These are phyloP conservation scores for Phytophthora citrophthora DNA, from an alignment of 352 stramenopile genomes.

Conservation along the genomic window DNA sequence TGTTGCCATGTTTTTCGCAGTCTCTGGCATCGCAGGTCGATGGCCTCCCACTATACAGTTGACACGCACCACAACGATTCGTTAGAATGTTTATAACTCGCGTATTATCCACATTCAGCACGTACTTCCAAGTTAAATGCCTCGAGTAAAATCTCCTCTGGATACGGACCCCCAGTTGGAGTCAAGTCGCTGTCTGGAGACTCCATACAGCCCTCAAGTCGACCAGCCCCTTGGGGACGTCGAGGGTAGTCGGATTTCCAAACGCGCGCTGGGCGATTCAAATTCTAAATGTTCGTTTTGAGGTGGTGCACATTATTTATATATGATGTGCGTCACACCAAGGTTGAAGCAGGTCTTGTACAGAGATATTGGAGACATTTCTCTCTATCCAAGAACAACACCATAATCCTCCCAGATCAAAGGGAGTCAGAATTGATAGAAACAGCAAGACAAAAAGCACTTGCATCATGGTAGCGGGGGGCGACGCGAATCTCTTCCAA, in stretches of 20 bases:
- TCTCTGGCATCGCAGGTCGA: slow-evolving; percentile 62
- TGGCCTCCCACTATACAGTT: slow-evolving; percentile 57
- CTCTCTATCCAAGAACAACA: slow-evolving; percentile 18
- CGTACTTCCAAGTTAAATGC: slow-evolving; percentile 68
- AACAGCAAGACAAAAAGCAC: slow-evolving; percentile 20
- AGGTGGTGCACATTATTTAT: slow-evolving; percentile 9
- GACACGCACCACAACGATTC: neutral
- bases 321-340: neutral
- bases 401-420: slow-evolving; percentile 23
- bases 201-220: slow-evolving; percentile 30
- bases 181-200: slow-evolving; percentile 16
- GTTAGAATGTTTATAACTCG: slow-evolving; percentile 1
- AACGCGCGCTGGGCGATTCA: slow-evolving; percentile 14
- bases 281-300: slow-evolving; percentile 13
- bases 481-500: slow-evolving; percentile 74
- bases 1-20: slow-evolving; percentile 66
- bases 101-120: neutral
- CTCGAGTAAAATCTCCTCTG: slow-evolving; percentile 68
- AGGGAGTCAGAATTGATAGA: slow-evolving; percentile 35
- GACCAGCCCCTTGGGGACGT: neutral
- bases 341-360: slow-evolving; percentile 52
- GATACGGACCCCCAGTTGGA: slow-evolving; percentile 21
- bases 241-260: slow-evolving; percentile 3
- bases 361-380: slow-evolving; percentile 34
- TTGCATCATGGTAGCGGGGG: slow-evolving; percentile 32